Base-by-base conservation (phyloP, 2,329 filamentous ascomycete genomes). In the Cordyceps pruinosa region DNA sequence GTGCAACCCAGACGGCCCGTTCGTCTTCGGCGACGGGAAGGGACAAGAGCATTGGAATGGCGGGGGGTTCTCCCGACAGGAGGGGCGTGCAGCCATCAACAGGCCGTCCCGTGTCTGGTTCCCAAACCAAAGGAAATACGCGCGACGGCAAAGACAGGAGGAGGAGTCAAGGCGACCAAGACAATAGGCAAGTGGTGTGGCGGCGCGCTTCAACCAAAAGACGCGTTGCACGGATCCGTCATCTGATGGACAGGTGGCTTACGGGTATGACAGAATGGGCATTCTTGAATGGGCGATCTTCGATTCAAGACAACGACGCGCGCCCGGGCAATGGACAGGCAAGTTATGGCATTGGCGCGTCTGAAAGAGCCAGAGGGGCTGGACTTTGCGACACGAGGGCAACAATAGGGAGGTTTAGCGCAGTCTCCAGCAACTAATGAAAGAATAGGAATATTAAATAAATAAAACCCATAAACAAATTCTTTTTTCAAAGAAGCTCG, bases 381-480 rank as follows among this genome's bases (percentile, higher is more conserved):
- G 49, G 49, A 19, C 10, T 23, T 39, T 52, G 37, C 39, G 49
- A 52, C 49, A 42, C 25, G 37, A 52, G 49, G 49, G 49, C 49
- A 52, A 52, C 49, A 42, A 52, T 52, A 23, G 26, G 35, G 49
- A 42, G 25, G 35, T 15, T 23, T 52, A 51, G 48, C 23, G 48
- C 12, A 12, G 30, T 21, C 42, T 30, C 23, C 25, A 45, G 25
- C 23, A 44, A n/a, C 35, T n/a, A 34, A 35, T 34, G 3, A 47
- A 47, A 47, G 21, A 47, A 23, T 21, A 8, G 17, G 25, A 46
- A 2, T 32, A 30, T 23, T 32, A 10, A 48, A 48, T 25, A 2
- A 47, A 47, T 23, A 35, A 15, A 15, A 37, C 35, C n/a, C 4
- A 8, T 4, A 6, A n/a, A n/a, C 15, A n/a, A 37, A 21, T 41